These are phyloP conservation scores for Monosporascus sp. DNA, from an alignment of 2,329 filamentous ascomycete genomes.

Conservation along the genomic window DNA sequence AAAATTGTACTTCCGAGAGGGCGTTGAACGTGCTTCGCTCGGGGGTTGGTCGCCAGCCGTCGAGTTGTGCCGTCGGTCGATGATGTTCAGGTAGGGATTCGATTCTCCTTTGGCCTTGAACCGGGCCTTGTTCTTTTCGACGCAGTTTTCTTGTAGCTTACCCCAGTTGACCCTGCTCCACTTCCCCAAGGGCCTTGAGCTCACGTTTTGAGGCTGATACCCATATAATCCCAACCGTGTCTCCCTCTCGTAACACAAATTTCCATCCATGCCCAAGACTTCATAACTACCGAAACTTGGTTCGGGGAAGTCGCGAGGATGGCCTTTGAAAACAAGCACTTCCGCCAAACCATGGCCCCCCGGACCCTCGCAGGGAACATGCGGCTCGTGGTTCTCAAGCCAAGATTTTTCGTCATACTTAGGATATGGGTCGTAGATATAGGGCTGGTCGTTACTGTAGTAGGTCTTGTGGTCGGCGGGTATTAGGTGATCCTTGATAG, in stretches of 20 bases:
- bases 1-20: conserved; percentile 10
- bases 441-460: conserved; percentile 42
- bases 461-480: conserved; percentile 27
- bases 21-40: conserved; percentile 8
- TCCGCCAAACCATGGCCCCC: conserved; percentile 56
- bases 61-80: conserved; percentile 29
- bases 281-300: conserved; percentile 60
- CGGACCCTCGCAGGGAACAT: conserved; percentile 61
- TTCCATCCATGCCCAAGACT: conserved; percentile 53
- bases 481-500: conserved; percentile 26
- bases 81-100: conserved; percentile 37
- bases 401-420: conserved; percentile 60
- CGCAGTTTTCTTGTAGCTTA: conserved; percentile 60
- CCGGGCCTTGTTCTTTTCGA: conserved; percentile 60
- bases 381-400: conserved; percentile 48
- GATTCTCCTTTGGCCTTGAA: conserved; percentile 42
- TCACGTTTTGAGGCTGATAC: conserved; percentile 42
- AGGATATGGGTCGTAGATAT: conserved; percentile 66
- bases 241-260: conserved; percentile 63
- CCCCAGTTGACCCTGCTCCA: conserved; percentile 69
- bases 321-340: conserved; percentile 57
- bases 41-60: conserved; percentile 9
- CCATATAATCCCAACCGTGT: conserved; percentile 66
- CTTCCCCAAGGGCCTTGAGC: conserved; percentile 39
- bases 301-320: conserved; percentile 52